Evolutionary conservation across 2,329 filamentous ascomycete species (phyloP).

Genomic region (Fusarium succisae): DNA sequence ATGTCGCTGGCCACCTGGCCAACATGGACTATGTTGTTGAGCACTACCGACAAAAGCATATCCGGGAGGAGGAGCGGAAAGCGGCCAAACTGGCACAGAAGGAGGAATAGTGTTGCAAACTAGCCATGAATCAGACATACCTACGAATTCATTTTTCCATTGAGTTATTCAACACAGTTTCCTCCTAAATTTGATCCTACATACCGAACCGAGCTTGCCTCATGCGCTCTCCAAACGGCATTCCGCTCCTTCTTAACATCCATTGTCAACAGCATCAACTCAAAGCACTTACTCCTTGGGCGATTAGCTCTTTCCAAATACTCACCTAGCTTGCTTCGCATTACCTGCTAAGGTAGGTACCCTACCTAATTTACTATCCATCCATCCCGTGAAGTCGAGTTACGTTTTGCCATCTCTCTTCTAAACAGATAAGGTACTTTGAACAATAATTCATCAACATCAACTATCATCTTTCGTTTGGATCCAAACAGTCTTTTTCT

Average conservation of each 20-base stretch:
- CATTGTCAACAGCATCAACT: neutral
- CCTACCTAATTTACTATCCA: too few species aligned
- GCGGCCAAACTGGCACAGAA: constrained; percentile 57
- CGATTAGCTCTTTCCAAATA: neutral
- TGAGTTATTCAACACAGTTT: constrained; percentile 19
- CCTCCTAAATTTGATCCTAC: neutral
- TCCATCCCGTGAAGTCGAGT: neutral
- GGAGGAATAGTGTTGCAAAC: constrained; percentile 45
- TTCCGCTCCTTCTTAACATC: neutral
- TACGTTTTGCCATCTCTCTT: neutral
- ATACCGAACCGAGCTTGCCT: neutral
- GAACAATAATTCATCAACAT: neutral
- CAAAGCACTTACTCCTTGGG: neutral
- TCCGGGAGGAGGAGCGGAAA: constrained; percentile 66
- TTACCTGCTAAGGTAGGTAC: neutral
- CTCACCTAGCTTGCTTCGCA: neutral
- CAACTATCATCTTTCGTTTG: neutral
- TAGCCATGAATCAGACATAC: constrained; percentile 38
- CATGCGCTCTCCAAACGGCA: neutral
- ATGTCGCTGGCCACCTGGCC: constrained; percentile 63
- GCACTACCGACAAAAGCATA: constrained; percentile 65
- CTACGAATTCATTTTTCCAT: constrained; percentile 37
- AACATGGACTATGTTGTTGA: constrained; percentile 66
- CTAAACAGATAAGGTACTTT: neutral
- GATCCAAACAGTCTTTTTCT: constrained; percentile 12